Percentiles rank a stretch among this genome's conserved stretches.
phyloP scores from a whole-genome alignment of 805 yeast species.

The Wickerhamiella azymoides region DNA sequence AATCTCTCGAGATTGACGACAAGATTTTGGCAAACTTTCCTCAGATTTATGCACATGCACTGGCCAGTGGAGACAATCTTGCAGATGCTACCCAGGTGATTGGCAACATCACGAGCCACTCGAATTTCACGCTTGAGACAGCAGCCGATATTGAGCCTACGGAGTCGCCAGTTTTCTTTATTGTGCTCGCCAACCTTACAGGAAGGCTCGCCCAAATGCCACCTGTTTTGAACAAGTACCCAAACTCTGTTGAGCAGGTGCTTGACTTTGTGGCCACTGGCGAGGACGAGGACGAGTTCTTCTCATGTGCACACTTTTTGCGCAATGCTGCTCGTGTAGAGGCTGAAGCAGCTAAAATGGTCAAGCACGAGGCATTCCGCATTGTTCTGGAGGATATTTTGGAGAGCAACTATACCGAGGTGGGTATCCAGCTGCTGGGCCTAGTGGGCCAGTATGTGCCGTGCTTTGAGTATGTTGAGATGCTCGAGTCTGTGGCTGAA shows the following conservation, averaged over 20 bases:
- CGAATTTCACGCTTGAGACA: not conserved
- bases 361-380: not conserved
- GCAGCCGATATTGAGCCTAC: constrained; percentile 1
- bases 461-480: not conserved
- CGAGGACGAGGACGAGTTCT: constrained; percentile 6
- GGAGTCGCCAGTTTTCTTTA: constrained; percentile 2
- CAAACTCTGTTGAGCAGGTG: not conserved
- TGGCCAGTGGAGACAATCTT: not conserved
- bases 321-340: constrained; percentile 8
- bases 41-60: constrained; percentile 4
- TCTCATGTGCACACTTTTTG: constrained; percentile 5
- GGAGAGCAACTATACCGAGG: not conserved
- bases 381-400: not conserved
- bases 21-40: constrained; percentile 2
- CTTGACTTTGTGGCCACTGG: constrained; percentile 1
- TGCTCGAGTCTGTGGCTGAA: not conserved
- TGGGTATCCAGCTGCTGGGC: constrained; percentile 7
- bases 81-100: constrained; percentile 4
- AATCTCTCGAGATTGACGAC: constrained; percentile 5
- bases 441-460: constrained; percentile 1
- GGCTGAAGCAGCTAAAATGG: not conserved
- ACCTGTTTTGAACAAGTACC: not conserved
- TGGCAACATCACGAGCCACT: constrained; percentile 9
- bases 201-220: not conserved
- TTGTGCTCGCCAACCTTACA: constrained; percentile 7